Base-by-base conservation (phyloP, 2,329 filamentous ascomycete genomes). In the Xylariales sp. region DNA sequence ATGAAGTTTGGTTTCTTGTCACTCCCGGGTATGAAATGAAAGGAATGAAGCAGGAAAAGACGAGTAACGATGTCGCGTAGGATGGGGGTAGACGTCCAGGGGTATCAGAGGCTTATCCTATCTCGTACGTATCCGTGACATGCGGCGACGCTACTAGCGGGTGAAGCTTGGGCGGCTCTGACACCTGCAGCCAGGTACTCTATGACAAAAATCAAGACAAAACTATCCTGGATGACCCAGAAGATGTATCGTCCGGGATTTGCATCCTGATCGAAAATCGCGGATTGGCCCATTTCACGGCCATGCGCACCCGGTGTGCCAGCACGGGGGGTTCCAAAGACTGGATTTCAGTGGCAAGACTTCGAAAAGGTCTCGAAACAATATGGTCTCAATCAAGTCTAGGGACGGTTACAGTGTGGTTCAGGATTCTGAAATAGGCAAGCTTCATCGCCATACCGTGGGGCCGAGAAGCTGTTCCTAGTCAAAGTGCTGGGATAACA, bases 331-430 rank as follows among this genome's bases (percentile, higher is more conserved):
- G 14, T 6, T 6, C 35, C 14, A 15, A 16, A 22, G 27, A 33
- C 25, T 32, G 34, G 31, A 29, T 10, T 35, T n/a, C 24, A 38
- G 34, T 29, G 40, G 28, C 24, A 39, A 40, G 31, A 42, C 31
- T 18, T 15, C 22, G 18, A 29, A n/a, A 40, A 29, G 19, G 27
- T 45, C 43, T 45, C 43, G 43, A 45, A 45, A 45, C 43, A 28
- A 45, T 38, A 35, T 41, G 38, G 32, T 32, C 43, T 40, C 32
- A 38, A 45, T 45, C 33, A 15, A 31, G 43, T 21, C 39, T 42
- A 45, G 43, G 22, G 31, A 35, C 19, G 27, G 43, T 45, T 42
- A 45, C 43, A 42, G 42, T 35, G 36, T 38, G 42, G 42, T 28
- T 40, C 38, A 40, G 38, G 19, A 40, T 40, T 15, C 31, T 22